Percentiles rank a stretch among this genome's conserved stretches.
These are phyloP conservation scores for Poa annua DNA, from an alignment of 176 grass and related monocot species.

Conservation along the genomic window DNA sequence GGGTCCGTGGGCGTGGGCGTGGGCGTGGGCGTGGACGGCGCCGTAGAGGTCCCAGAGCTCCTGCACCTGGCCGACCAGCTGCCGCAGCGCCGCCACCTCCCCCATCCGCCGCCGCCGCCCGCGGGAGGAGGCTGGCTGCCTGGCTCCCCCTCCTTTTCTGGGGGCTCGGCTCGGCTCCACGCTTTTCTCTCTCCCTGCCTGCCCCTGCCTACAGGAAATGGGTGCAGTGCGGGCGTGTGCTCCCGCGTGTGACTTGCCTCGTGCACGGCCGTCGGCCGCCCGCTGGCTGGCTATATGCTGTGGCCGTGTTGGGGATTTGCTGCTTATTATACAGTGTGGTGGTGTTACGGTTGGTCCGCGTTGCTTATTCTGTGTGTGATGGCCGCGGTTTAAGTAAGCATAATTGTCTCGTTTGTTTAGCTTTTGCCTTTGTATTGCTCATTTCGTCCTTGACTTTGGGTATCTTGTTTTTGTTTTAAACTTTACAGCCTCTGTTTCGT, in stretches of 20 bases:
- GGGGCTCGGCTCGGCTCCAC: background rate
- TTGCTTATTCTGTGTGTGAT: no score
- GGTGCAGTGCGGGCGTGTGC: background rate
- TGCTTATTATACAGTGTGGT: no score
- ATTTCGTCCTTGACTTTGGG: no score
- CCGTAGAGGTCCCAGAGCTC: conserved; percentile 96
- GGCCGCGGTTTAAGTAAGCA: no score
- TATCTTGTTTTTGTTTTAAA: no score
- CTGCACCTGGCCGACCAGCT: conserved; percentile 89
- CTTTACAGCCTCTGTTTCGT: no score
- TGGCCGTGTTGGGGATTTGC: no score
- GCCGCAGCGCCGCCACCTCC: conserved; percentile 78
- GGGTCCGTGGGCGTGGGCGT: conserved; percentile 49
- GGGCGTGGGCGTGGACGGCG: conserved; percentile 41
- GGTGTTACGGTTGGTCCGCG: no score
- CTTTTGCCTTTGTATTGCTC: no score
- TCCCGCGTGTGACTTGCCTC: background rate
- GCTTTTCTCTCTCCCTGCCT: background rate
- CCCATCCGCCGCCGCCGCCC: conserved; percentile 53
- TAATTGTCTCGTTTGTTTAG: no score
- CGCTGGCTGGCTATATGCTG: no score
- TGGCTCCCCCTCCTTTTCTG: background rate
- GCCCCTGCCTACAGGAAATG: no score
- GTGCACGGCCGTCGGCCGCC: background rate
- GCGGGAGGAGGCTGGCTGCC: conserved; percentile 4